phyloP scores from a whole-genome alignment of 305 asterid species.

The Galium porrigens region DNA sequence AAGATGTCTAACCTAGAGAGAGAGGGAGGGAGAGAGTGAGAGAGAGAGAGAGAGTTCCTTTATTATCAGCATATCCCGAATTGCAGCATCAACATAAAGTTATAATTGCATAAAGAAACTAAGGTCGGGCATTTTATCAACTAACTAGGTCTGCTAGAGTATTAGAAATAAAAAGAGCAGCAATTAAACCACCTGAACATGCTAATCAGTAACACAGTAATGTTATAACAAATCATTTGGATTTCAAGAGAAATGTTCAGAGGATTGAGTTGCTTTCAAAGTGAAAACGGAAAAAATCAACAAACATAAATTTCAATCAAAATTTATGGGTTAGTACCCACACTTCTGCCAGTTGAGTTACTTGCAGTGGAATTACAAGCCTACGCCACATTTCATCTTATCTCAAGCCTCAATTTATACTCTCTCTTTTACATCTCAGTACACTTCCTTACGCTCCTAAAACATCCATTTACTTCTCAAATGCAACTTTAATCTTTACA shows the following conservation, averaged over 20 bases:
- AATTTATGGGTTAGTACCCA: background rate
- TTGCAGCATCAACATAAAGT: background rate
- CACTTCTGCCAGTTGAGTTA: background rate
- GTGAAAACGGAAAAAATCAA: background rate
- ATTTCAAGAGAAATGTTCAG: background rate
- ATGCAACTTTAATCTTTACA: background rate
- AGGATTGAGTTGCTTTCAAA: background rate
- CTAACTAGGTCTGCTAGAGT: background rate
- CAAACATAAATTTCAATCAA: background rate
- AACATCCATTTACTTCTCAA: background rate
- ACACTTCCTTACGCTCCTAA: background rate
- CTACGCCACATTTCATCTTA: background rate
- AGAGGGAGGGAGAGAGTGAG: background rate
- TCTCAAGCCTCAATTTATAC: background rate
- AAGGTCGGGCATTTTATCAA: background rate
- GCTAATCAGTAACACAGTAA: background rate
- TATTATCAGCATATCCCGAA: background rate
- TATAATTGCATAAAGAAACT: background rate
- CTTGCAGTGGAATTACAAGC: background rate
- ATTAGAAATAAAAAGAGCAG: background rate
- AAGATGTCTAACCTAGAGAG: constrained; percentile 66
- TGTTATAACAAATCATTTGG: background rate
- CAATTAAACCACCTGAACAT: background rate
- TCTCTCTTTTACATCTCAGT: background rate
- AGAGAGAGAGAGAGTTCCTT: background rate